phyloP scores from a whole-genome alignment of 1,284 basidiomycete genomes.

The Ustilago tritici region DNA sequence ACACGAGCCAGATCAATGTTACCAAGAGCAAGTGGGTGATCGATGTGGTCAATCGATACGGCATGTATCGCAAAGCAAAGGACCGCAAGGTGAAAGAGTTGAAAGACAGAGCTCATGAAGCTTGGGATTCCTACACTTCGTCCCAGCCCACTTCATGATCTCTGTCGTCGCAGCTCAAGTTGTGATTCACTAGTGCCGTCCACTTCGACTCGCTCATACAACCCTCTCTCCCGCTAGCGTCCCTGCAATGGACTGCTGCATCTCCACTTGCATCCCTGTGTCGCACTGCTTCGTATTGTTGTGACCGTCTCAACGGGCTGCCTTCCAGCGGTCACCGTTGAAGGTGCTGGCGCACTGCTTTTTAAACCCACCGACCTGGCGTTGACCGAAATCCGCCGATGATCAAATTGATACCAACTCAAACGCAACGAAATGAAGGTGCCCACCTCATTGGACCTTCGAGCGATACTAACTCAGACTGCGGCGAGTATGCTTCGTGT shows the following conservation, averaged over 20 bases:
- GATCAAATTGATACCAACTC: constrained; percentile 22
- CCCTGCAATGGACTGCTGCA: neutral
- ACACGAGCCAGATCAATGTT: constrained; percentile 53
- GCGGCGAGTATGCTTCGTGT: neutral
- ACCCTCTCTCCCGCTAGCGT: neutral
- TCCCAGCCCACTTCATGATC: constrained; percentile 26
- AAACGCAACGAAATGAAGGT: constrained; percentile 15
- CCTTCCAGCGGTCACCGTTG: neutral
- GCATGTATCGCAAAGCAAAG: constrained; percentile 52
- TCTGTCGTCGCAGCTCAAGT: neutral
- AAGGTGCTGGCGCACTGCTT: neutral
- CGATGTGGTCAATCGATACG: constrained; percentile 53
- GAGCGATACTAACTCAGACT: neutral
- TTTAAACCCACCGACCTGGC: neutral
- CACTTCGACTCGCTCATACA: neutral
- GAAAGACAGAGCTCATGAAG: constrained; percentile 30
- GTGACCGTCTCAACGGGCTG: too few species aligned
- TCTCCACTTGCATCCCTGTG: neutral
- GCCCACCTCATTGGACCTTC: neutral
- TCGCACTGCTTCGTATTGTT: neutral
- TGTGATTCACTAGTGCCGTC: neutral
- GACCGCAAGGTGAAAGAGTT: constrained; percentile 42
- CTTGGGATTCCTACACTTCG: constrained; percentile 20
- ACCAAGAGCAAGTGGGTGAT: constrained; percentile 54
- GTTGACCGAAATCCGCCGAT: neutral